These are phyloP conservation scores for Quercus rubra DNA, from an alignment of 306 rosid genomes.

Conservation along the genomic window DNA sequence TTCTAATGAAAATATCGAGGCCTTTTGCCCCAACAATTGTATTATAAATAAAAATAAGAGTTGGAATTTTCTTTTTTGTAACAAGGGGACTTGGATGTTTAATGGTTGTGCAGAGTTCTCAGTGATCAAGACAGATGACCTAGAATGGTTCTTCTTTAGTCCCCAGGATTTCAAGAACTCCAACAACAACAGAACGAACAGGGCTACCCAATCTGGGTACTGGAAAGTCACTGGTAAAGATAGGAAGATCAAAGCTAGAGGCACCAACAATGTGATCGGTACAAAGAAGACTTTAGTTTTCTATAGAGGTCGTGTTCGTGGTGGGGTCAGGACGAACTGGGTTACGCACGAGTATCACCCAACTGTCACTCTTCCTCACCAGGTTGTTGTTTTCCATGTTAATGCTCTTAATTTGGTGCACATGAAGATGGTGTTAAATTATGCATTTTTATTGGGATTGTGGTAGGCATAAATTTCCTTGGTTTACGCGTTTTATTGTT, in stretches of 20 bases:
- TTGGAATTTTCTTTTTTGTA: background rate
- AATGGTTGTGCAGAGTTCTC: conserved; percentile 25
- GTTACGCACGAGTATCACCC: conserved; percentile 65
- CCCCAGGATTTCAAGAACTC: conserved; percentile 31
- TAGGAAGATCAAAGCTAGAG: conserved; percentile 19
- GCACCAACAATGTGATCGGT: conserved; percentile 35
- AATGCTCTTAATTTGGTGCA: background rate
- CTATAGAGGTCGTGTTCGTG: conserved; percentile 27
- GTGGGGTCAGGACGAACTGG: conserved; percentile 39
- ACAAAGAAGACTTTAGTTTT: conserved; percentile 62
- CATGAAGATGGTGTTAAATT: background rate
- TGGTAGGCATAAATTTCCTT: background rate
- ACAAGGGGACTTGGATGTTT: background rate
- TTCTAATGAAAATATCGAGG: no score
- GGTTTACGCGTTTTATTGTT: no score
- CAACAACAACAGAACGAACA: conserved; percentile 23
- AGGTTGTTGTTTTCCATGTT: conserved; percentile 30
- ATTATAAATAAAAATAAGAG: background rate
- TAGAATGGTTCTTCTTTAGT: conserved; percentile 61
- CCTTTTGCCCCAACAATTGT: no score
- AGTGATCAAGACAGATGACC: conserved; percentile 31
- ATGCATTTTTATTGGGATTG: background rate
- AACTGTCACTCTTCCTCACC: background rate
- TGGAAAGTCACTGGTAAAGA: conserved; percentile 69
- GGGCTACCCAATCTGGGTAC: conserved; percentile 48